Evolutionary conservation across 257 asterid genomes (phyloP), one percentile per base, ranked within the genome.

Genomic region (Solanum boliviense): DNA sequence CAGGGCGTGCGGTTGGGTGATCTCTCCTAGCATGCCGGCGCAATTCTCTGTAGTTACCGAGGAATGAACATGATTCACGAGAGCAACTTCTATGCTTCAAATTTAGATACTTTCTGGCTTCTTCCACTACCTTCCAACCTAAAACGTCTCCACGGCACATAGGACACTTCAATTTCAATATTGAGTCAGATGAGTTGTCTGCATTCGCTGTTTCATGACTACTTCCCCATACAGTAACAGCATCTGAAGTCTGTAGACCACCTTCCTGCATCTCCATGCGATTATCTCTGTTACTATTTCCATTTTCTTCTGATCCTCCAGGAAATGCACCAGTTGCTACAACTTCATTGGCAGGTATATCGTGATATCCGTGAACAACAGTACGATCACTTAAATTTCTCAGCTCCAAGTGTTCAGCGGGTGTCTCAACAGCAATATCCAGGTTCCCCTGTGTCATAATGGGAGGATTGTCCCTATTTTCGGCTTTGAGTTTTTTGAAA

Each of bases 91-190:
- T 90, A 5, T 91, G 86, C 90, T 97, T 97, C 48, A 85, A 88
- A 92, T 97, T 94, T 41, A 97, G 94, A 94, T 97, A 92, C 88
- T 91, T 89, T 88, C 98, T 92, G 12, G 95, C 94, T 52, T 94
- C 98, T 89, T 97, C 98, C 25, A 92, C 87, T 88, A 95, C 97
- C 88, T 94, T 93, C 97, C 96, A 95, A 23, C 98, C 98, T 88
- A 93, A 85, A 3, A 97, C 94, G 11, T 67, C 67, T 75, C 98
- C 98, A 86, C 98, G 98, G 25, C 99, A 97, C 84, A 97, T 85
- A 38, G 99, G 99, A 88, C 99, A 97, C 87, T 87, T 92, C 89
- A 97, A 92, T 78, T 91, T 92, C 29, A 89, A 88, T 70, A 85
- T 84, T 16, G 92, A 86, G 74, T 91, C 94, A 5, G 92, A 79